Conservation (phyloP, 495 filamentous ascomycete species). For the Sporormia fimetaria region DNA sequence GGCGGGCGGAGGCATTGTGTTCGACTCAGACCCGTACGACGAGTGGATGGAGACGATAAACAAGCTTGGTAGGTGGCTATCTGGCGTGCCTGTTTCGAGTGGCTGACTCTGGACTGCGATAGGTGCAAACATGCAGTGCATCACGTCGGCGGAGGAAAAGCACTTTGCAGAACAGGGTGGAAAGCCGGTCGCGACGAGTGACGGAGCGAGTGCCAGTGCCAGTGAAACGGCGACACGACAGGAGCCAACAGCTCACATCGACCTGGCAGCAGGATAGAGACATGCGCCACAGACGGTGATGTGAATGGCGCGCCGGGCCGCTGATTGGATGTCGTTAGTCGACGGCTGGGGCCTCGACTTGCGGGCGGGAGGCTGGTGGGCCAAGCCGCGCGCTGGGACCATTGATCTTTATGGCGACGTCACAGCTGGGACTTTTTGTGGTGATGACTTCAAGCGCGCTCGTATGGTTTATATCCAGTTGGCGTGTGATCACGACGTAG, state of each 20-base stretch:
- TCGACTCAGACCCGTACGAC: conserved; percentile 86
- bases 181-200: conserved; percentile 13
- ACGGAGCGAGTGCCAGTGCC: not conserved
- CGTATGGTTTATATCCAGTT: too few species aligned
- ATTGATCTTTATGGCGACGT: too few species aligned
- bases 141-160: conserved; percentile 68
- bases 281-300: conserved; percentile 12
- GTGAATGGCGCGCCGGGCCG: not conserved
- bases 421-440: too few species aligned
- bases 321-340: not conserved
- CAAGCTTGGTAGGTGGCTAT: conserved; percentile 62
- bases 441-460: too few species aligned
- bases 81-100: not conserved
- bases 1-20: conserved; percentile 90
- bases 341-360: conserved; percentile 1
- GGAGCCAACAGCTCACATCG: conserved; percentile 14
- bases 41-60: conserved; percentile 97
- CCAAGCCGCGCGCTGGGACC: not conserved
- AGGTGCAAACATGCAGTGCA: conserved; percentile 53
- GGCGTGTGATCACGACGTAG: too few species aligned
- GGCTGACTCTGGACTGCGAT: conserved; percentile 7
- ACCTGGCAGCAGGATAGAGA: conserved; percentile 13
- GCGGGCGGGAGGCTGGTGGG: not conserved
- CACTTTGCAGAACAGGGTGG: conserved; percentile 44
- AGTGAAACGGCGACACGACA: not conserved